Evolutionary conservation across 2,329 filamentous ascomycete genomes (phyloP), one percentile per base, ranked within the genome.

Genomic region (Talaromyces rugulosus): DNA sequence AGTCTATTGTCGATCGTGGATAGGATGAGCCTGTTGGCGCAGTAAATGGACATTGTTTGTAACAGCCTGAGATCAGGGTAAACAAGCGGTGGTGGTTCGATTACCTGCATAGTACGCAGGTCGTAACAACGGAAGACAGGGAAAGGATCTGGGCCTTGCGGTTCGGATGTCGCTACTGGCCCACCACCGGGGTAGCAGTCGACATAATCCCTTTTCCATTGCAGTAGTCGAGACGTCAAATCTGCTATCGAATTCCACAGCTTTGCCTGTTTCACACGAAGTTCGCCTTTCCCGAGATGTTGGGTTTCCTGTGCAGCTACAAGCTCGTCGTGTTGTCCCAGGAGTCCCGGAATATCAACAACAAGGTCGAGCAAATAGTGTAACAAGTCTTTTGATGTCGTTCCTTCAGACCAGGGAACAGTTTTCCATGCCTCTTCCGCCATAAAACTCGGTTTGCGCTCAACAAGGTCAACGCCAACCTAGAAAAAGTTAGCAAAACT

Each of bases 341-440:
- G 60, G 2, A 75, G 62, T 7, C 66, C 70, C 0, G 75, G 73
- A 1, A 77, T 67, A 11, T 75, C 73, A 7, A 72, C 69, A 4
- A 72, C 74, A 16, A 76, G 63, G 58, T 77, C 75, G 4, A 77
- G 63, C 0, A 77, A 64, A 61, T 76, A 69, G 55, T 77, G 74
- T 12, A 77, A 58, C 23, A 76, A 71, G 53, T 77, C 74, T 62
- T 76, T 77, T 3, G 62, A 65, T 12, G 70, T 75, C 6, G 74
- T 75, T 2, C 69, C 70, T 30, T 71, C 69, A 31, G 74, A 73
- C 75, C 75, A 77, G 0, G 75, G 75, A 16, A 77, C 65, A 7
- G 69, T 74, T 56, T 76, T 77, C 75, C 75, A 77, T 40, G 75
- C 74, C 50, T 75, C 69, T 11, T 62, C 65, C 4, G 73, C 71